phyloP scores from a whole-genome alignment of 2,329 filamentous ascomycete genomes.

The Monosporascus cannonballus region DNA sequence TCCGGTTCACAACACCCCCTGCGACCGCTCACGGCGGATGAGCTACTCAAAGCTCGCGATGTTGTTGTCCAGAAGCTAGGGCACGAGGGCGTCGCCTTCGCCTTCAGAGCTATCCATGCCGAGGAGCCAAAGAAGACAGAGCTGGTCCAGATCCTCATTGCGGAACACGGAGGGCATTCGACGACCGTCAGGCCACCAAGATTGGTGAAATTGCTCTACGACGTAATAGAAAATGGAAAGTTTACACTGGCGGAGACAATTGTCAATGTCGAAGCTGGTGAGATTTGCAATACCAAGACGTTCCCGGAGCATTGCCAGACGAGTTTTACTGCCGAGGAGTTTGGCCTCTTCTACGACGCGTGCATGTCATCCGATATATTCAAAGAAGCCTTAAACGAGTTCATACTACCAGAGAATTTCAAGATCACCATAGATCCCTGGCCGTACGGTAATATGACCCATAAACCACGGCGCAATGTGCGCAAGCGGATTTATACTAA shows the following conservation, averaged over 20 bases:
- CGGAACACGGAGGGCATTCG: constrained; percentile 21
- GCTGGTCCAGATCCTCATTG: constrained; percentile 18
- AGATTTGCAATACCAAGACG: constrained; percentile 22
- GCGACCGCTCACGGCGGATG: constrained; percentile 21
- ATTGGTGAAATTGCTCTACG: constrained; percentile 40
- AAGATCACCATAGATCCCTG: constrained; percentile 48
- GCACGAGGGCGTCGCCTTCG: constrained; percentile 16
- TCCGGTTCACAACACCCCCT: constrained; percentile 18
- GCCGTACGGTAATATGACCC: constrained; percentile 50
- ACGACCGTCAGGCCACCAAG: constrained; percentile 27
- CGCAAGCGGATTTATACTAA: background rate
- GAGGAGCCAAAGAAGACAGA: constrained; percentile 23
- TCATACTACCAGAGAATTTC: constrained; percentile 39
- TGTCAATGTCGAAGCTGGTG: constrained; percentile 29
- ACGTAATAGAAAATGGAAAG: constrained; percentile 28
- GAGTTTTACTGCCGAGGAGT: constrained; percentile 33
- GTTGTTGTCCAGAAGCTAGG: constrained; percentile 17
- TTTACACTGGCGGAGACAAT: constrained; percentile 30
- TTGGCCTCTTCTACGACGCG: constrained; percentile 32
- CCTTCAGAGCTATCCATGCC: constrained; percentile 21
- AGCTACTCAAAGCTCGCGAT: constrained; percentile 20
- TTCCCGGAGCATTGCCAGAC: constrained; percentile 29
- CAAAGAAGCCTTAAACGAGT: constrained; percentile 40
- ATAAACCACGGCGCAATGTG: background rate
- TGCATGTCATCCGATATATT: constrained; percentile 39